These are phyloP conservation scores for Stagonosporopsis rhizophila DNA, from an alignment of 2,329 filamentous ascomycete species.

Conservation along the genomic window DNA sequence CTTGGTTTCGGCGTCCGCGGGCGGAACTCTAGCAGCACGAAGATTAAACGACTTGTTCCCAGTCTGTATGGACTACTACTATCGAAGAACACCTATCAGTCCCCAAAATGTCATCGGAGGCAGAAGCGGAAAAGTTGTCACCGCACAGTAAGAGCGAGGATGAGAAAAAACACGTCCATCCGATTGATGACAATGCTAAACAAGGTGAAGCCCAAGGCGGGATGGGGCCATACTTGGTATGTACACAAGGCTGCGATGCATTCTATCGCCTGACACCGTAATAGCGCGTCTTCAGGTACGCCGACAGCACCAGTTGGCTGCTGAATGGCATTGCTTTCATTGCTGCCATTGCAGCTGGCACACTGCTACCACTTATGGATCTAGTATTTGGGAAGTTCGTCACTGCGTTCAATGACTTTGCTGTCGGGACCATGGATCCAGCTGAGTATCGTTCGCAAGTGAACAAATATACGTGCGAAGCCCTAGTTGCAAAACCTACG, in stretches of 20 bases:
- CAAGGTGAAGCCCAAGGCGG: constrained; percentile 26
- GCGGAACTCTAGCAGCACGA: neutral
- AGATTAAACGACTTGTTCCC: neutral
- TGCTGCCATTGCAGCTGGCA: constrained; percentile 54
- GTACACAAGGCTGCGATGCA: neutral
- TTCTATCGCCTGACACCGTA: constrained; percentile 12
- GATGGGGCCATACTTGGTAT: constrained; percentile 35
- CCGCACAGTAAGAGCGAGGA: constrained; percentile 12
- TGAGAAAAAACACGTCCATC: constrained; percentile 3
- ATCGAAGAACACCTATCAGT: neutral
- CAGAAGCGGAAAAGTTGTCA: constrained; percentile 14
- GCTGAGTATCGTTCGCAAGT: constrained; percentile 50
- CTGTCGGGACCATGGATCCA: constrained; percentile 38
- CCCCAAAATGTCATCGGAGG: constrained; percentile 18
- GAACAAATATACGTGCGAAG: constrained; percentile 44
- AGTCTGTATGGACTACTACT: neutral
- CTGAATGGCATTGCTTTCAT: constrained; percentile 42
- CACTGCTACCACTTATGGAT: constrained; percentile 58
- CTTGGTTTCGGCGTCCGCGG: constrained; percentile 2
- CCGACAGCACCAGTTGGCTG: constrained; percentile 41
- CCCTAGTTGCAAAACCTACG: no score
- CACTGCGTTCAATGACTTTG: constrained; percentile 55
- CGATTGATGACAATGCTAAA: constrained; percentile 11
- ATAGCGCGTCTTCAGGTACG: constrained; percentile 47
- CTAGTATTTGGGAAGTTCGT: constrained; percentile 61